Conservation (phyloP, 805 yeast genomes). For the Hanseniaspora hatyaiensis region DNA sequence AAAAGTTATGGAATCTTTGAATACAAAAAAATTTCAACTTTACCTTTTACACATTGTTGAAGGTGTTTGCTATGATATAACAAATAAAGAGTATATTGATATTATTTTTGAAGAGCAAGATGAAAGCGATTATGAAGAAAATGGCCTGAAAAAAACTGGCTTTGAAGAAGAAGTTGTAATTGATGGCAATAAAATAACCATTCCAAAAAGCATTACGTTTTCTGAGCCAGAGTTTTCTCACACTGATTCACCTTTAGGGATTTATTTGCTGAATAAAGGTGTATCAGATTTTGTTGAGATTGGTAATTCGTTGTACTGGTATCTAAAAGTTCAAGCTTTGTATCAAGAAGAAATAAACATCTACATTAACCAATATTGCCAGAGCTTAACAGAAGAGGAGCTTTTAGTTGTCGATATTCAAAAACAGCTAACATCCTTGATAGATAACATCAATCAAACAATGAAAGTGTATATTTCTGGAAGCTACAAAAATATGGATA, state of each 20-base stretch:
- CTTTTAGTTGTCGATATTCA: neutral
- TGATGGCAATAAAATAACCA: constrained; percentile 8
- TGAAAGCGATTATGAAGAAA: neutral
- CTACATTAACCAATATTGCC: neutral
- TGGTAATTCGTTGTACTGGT: constrained; percentile 86
- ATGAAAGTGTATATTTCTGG: constrained; percentile 6
- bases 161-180: constrained; percentile 9
- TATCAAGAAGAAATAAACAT: neutral
- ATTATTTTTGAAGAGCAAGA: constrained; percentile 26
- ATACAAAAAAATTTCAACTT: constrained; percentile 2
- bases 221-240: constrained; percentile 23
- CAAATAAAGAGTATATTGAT: constrained; percentile 31
- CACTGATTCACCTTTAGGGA: constrained; percentile 48
- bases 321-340: constrained; percentile 60
- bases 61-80: constrained; percentile 4
- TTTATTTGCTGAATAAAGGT: constrained; percentile 64
- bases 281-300: constrained; percentile 45
- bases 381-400: neutral
- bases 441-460: constrained; percentile 3
- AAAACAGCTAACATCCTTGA: neutral
- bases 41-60: constrained; percentile 11
- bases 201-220: constrained; percentile 15
- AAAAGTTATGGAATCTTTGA: neutral
- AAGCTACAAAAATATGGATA: constrained; percentile 31
- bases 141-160: neutral